Evolutionary conservation across 768 basidiomycete species (phyloP).

Genomic region (Albatrellus ellisii): DNA sequence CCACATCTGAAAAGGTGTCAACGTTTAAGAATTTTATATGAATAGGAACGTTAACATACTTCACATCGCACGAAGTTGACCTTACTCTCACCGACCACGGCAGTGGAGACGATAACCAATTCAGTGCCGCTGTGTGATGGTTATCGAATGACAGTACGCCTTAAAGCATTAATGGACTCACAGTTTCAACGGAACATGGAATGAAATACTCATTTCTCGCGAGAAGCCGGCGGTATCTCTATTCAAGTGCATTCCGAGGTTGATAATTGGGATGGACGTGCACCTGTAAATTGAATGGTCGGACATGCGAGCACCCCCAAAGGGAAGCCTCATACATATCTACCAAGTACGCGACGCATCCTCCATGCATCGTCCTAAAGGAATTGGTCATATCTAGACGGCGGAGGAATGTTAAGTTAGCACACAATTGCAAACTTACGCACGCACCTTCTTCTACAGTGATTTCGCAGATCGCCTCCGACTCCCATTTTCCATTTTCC

Average conservation of each 20-base stretch:
- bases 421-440: neutral
- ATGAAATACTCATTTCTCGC: slow-evolving; percentile 10
- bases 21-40: neutral
- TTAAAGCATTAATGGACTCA: no score
- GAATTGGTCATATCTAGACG: slow-evolving; percentile 19
- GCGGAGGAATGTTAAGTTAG: neutral
- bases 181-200: no score
- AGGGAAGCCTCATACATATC: slow-evolving; percentile 11
- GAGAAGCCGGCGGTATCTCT: slow-evolving; percentile 10
- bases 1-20: neutral
- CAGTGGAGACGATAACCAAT: neutral
- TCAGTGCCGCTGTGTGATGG: slow-evolving; percentile 1
- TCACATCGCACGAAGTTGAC: neutral
- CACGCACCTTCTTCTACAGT: neutral
- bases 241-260: neutral
- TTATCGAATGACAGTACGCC: no score
- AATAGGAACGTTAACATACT: neutral
- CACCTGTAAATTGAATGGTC: slow-evolving; percentile 8
- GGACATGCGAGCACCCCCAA: neutral
- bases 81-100: neutral
- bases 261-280: slow-evolving; percentile 11
- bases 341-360: slow-evolving; percentile 16
- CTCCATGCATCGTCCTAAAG: slow-evolving; percentile 15
- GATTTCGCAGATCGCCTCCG: neutral
- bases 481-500: neutral